phyloP scores from a whole-genome alignment of 2,329 filamentous ascomycete genomes.

The Lachnellula subtilissima region DNA sequence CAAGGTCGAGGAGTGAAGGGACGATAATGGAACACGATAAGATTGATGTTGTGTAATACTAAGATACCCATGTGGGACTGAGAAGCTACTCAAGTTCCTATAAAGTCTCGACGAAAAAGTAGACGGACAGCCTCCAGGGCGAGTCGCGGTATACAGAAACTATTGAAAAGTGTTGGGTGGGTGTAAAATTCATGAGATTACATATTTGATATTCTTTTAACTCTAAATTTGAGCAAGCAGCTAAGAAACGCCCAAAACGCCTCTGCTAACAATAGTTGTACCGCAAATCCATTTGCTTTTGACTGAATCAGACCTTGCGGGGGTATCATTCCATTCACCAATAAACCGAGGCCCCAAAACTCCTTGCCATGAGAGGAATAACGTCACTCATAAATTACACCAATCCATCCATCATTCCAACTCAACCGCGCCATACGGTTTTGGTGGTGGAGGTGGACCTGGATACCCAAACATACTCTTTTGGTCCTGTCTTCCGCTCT shows the following conservation, averaged over 20 bases:
- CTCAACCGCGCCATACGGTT: background rate
- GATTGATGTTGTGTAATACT: constrained; percentile 9
- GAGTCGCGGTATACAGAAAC: background rate
- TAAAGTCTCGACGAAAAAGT: background rate
- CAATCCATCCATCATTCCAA: background rate
- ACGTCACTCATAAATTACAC: background rate
- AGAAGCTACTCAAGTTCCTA: background rate
- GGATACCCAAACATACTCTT: background rate
- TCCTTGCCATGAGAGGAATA: background rate
- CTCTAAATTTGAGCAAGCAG: too few species aligned
- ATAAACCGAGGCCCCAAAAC: background rate
- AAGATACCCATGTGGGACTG: constrained; percentile 14
- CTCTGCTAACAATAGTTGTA: too few species aligned
- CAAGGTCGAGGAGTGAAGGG: constrained; percentile 1
- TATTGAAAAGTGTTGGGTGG: too few species aligned
- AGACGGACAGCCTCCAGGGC: background rate
- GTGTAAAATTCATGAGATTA: too few species aligned
- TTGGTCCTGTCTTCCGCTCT: background rate
- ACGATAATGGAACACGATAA: background rate
- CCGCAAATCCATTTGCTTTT: too few species aligned
- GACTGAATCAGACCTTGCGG: too few species aligned
- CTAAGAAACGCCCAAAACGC: too few species aligned
- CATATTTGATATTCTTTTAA: too few species aligned
- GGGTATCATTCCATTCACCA: background rate
- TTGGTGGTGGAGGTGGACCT: background rate